Evolutionary conservation across 129 eudicot genomes (phyloP).

Genomic region (Helichrysum umbraculigerum): DNA sequence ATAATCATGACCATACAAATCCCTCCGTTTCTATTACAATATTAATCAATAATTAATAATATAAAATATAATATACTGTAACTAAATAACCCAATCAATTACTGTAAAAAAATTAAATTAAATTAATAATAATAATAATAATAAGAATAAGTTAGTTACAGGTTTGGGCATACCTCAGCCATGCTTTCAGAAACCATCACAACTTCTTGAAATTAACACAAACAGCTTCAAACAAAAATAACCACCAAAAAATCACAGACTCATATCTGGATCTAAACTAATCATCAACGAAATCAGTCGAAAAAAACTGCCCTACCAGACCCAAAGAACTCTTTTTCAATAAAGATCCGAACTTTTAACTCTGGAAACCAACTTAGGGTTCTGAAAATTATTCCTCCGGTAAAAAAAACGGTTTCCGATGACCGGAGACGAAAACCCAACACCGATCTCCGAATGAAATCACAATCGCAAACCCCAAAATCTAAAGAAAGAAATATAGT

Average conservation of each 20-base stretch:
- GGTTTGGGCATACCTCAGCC: slow-evolving; percentile 48
- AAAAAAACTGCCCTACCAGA: slow-evolving; percentile 22
- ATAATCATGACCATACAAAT: not conserved
- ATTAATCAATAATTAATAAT: too few relatives aligned
- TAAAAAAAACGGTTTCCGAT: slow-evolving; percentile 16
- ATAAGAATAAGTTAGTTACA: not conserved
- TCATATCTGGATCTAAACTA: slow-evolving; percentile 37
- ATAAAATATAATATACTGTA: too few relatives aligned
- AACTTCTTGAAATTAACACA: slow-evolving; percentile 16
- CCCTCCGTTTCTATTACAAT: too few relatives aligned
- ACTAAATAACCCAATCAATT: not conserved
- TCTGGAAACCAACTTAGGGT: slow-evolving; percentile 6
- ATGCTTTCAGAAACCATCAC: slow-evolving; percentile 55
- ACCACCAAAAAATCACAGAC: slow-evolving; percentile 16
- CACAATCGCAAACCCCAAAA: slow-evolving; percentile 14
- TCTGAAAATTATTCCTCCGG: not conserved
- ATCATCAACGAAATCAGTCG: not conserved
- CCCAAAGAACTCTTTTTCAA: not conserved
- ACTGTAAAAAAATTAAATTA: not conserved
- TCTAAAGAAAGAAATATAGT: slow-evolving; percentile 16
- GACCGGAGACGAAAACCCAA: slow-evolving; percentile 14
- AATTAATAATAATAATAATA: not conserved
- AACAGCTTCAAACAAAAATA: not conserved
- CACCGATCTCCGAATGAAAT: slow-evolving; percentile 6
- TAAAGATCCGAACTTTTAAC: slow-evolving; percentile 29